Base-by-base conservation (phyloP, 192 early-diverging fungal species). In the Umbelopsis vinacea region DNA sequence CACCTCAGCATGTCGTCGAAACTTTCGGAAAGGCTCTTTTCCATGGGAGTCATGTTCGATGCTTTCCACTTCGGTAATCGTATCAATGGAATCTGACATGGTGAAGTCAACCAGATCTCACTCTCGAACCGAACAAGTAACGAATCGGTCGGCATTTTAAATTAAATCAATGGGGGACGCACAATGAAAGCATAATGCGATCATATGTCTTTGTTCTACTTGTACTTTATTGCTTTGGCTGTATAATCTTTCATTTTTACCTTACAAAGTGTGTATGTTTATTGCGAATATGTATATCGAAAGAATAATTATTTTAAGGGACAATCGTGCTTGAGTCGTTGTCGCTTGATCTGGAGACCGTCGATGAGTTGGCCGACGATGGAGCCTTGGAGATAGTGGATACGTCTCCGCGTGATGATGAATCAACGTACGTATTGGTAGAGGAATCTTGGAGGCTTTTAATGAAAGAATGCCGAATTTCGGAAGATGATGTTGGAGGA, bases 291-390 rank as follows among this genome's bases (percentile, higher is more conserved):
- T 43, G 6, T 11, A 11, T 50, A 17, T 50, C 11, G n/a, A 50
- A 15, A 50, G 1, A 21, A 50, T 17, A 17, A 17, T 50, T 50
- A 50, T 57, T 63, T 29, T 63, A 29, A 19, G 33, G 57, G 35
- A 63, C 57, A n/a, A 63, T 17, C 11, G 57, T 63, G 19, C 57
- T 63, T 15, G 57, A 63, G 33, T 63, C 57, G 26, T 63, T 63
- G 26, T 63, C 57, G 19, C 26, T 63, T 14, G 57, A 35, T 37
- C 57, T 63, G 29, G 57, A 63, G 4, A 63, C 33, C 4, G 26
- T 38, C 17, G 57, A 63, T 1, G 33, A 63, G 33, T 63, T 63
- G 33, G 57, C 12, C 1, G 57, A 63, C 4, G 29, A 19, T 8
- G 38, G 57, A 12, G 15, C 57, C 15, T 35, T 63, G 17, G 29